A percentile compares a stretch with the other conserved stretches of the same genome.
Evolutionary conservation across 176 grass and related monocot genomes (phyloP).

Genomic region (Rhynchospora breviuscula): DNA sequence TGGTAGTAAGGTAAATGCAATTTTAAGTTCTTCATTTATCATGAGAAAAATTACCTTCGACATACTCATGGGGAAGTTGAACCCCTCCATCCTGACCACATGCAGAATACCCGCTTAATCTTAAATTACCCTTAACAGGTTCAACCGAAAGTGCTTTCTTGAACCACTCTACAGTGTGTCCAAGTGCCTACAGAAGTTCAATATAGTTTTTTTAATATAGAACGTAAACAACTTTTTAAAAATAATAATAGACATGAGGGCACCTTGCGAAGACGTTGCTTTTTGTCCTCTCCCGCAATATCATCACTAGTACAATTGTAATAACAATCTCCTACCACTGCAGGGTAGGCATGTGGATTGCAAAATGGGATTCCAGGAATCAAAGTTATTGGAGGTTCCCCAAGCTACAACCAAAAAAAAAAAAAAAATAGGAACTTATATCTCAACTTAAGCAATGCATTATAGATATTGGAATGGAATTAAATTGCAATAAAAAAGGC

Average conservation of each 20-base stretch:
- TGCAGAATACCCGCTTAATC: constrained; percentile 96
- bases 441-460: background rate
- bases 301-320: constrained; percentile 95
- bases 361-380: constrained; percentile 52
- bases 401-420: constrained; percentile 57
- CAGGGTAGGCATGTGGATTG: constrained; percentile 71
- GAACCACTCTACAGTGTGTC: constrained; percentile 96
- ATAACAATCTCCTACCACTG: constrained; percentile 89
- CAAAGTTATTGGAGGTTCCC: constrained; percentile 61
- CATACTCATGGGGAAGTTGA: constrained; percentile 86
- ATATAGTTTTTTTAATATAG: background rate
- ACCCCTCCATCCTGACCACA: constrained; percentile 99
- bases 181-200: constrained; percentile 52
- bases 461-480: background rate
- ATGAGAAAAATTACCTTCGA: constrained; percentile 58
- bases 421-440: constrained; percentile 2
- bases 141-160: constrained; percentile 95
- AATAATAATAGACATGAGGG: background rate
- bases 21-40: background rate
- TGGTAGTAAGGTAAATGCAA: background rate
- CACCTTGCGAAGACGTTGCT: constrained; percentile 94
- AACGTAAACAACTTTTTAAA: background rate
- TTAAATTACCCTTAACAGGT: constrained; percentile 93
- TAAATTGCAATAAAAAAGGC: background rate
- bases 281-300: constrained; percentile 89